Evolutionary conservation across 164 flowering plant species (phyloP).

Genomic region (Taxillus chinensis): DNA sequence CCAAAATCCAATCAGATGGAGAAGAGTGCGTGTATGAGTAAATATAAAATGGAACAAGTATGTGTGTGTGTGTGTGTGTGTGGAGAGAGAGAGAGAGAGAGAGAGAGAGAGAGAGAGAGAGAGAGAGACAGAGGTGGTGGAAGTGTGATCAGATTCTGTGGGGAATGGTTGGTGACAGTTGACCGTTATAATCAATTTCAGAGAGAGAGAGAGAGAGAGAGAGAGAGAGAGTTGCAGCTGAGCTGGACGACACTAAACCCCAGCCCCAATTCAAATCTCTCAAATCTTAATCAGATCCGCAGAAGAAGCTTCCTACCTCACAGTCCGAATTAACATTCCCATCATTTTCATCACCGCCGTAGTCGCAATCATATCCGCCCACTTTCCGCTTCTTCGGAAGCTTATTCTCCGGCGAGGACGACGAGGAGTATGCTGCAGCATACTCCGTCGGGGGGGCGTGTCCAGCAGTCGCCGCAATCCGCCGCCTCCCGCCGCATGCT

Average conservation of each 20-base stretch:
- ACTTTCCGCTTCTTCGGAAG: conserved; percentile 43
- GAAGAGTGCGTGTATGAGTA: conserved; percentile 16
- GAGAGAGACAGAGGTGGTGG: conserved; percentile 9
- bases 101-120: conserved; percentile 11
- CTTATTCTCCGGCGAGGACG: conserved; percentile 22
- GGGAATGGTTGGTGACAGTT: conserved; percentile 46
- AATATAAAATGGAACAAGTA: conserved; percentile 15
- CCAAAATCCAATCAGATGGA: neutral
- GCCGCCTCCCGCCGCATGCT: neutral
- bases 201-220: conserved; percentile 8
- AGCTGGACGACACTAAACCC: conserved; percentile 20
- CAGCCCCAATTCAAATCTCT: neutral
- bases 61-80: neutral
- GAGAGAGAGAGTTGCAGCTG: conserved; percentile 20
- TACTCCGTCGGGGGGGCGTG: conserved; percentile 8
- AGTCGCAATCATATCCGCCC: conserved; percentile 15
- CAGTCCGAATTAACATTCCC: conserved; percentile 8
- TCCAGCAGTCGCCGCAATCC: conserved; percentile 10
- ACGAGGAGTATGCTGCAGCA: neutral
- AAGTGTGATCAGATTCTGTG: conserved; percentile 42
- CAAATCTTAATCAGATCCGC: conserved; percentile 11
- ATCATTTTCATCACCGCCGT: conserved; percentile 6
- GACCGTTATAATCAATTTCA: conserved; percentile 34
- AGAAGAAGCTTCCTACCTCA: conserved; percentile 7
- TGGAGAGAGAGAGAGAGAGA: conserved; percentile 18